phyloP scores from a whole-genome alignment of 2,329 filamentous ascomycete species.

The Bipolaris victoriae region DNA sequence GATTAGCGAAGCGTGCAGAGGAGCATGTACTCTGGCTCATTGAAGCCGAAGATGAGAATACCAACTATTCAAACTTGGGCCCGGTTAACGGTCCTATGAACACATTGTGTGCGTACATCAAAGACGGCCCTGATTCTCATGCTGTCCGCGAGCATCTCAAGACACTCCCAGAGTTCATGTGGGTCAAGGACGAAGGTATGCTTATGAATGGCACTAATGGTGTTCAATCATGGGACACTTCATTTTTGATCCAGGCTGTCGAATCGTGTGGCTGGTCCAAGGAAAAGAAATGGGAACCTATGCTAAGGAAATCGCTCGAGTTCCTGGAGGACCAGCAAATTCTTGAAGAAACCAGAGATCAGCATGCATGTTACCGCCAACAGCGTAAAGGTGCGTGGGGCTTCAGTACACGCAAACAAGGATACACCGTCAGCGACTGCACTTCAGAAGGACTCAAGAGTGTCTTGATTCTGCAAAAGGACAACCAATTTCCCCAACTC shows the following conservation, averaged over 20 bases:
- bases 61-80: slow-evolving; percentile 81
- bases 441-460: slow-evolving; percentile 89
- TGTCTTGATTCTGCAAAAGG: slow-evolving; percentile 81
- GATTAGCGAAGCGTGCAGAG: slow-evolving; percentile 74
- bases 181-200: slow-evolving; percentile 93
- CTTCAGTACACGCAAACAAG: slow-evolving; percentile 90
- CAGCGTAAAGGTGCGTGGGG: slow-evolving; percentile 93
- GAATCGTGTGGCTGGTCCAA: slow-evolving; percentile 79
- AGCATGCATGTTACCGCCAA: slow-evolving; percentile 84
- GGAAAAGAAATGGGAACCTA: slow-evolving; percentile 77
- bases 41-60: slow-evolving; percentile 91
- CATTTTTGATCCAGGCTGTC: slow-evolving; percentile 84
- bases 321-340: slow-evolving; percentile 95
- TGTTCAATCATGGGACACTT: slow-evolving; percentile 97
- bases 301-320: slow-evolving; percentile 80
- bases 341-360: slow-evolving; percentile 77
- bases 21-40: slow-evolving; percentile 82
- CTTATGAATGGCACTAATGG: slow-evolving; percentile 95
- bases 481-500: slow-evolving; percentile 71
- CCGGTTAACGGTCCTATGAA: slow-evolving; percentile 94
- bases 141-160: slow-evolving; percentile 80
- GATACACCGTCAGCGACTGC: slow-evolving; percentile 95
- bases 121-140: slow-evolving; percentile 76
- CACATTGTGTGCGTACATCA: slow-evolving; percentile 81
- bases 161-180: slow-evolving; percentile 82